These are phyloP conservation scores for Sextonia rubra DNA, from an alignment of 164 flowering plant genomes.

Conservation along the genomic window DNA sequence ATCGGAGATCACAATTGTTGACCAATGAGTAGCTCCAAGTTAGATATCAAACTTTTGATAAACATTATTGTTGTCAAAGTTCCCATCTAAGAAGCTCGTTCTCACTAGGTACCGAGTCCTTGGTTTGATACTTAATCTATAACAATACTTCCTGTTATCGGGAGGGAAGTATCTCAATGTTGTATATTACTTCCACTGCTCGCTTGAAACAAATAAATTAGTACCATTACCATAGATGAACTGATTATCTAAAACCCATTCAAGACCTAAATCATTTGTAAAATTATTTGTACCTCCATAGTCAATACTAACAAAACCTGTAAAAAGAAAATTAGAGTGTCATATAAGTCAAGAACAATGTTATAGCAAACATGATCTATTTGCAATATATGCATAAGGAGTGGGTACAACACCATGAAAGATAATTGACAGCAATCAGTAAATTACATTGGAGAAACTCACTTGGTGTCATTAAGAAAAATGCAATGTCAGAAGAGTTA, in stretches of 20 bases:
- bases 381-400: not conserved
- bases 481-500: too few relatives aligned
- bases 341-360: too few relatives aligned
- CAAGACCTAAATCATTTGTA: too few relatives aligned
- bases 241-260: slow-evolving; percentile 53
- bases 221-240: slow-evolving; percentile 48
- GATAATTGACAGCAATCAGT: not conserved
- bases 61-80: slow-evolving; percentile 82
- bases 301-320: too few relatives aligned
- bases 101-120: slow-evolving; percentile 85
- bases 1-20: too few relatives aligned
- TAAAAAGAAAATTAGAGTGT: too few relatives aligned
- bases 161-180: slow-evolving; percentile 82
- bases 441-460: too few relatives aligned
- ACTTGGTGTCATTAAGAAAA: too few relatives aligned
- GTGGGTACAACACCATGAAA: not conserved
- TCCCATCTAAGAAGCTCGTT: slow-evolving; percentile 88
- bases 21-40: slow-evolving; percentile 88
- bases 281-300: too few relatives aligned
- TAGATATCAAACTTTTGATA: slow-evolving; percentile 93
- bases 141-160: slow-evolving; percentile 78
- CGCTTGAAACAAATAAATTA: slow-evolving; percentile 56
- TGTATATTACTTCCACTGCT: slow-evolving; percentile 66
- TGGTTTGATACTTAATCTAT: too few relatives aligned
- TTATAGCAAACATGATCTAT: not conserved